A percentile compares a stretch with the other conserved stretches of the same genome.
Conservation (phyloP, 176 grass and related monocot genomes). For the Urochloa ruziziensis region DNA sequence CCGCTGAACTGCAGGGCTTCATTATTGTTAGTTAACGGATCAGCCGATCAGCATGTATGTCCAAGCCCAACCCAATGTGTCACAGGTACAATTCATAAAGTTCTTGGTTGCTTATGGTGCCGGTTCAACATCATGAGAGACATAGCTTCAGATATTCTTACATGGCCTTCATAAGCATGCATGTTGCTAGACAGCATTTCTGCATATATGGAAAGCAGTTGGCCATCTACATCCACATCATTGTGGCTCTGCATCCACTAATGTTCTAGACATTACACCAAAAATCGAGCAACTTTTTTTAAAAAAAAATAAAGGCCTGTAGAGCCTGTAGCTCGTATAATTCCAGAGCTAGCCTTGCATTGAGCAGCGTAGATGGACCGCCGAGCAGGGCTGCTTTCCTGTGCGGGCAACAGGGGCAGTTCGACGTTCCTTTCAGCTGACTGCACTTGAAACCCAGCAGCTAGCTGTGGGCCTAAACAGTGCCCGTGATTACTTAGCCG, state of each 20-base stretch:
- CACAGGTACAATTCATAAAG: background rate
- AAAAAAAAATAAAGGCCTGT: background rate
- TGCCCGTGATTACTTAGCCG: background rate
- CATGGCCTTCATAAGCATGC: background rate
- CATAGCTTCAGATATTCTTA: background rate
- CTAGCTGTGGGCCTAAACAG: background rate
- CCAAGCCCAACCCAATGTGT: background rate
- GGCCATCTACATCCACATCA: background rate
- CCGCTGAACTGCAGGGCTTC: background rate
- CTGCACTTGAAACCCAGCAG: background rate
- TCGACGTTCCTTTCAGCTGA: slow-evolving; percentile 10
- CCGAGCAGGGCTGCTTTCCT: background rate
- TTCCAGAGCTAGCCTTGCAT: background rate
- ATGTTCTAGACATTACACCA: background rate
- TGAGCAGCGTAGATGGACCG: background rate
- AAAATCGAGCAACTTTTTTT: background rate
- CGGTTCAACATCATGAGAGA: slow-evolving; percentile 9
- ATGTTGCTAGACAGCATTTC: background rate
- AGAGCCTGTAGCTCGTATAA: background rate
- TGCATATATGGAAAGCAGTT: background rate
- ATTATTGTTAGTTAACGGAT: background rate
- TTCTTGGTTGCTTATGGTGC: background rate
- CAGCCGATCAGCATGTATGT: background rate
- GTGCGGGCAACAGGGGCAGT: background rate
- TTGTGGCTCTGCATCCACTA: background rate